phyloP scores from a whole-genome alignment of 306 rosid species.

The Sechiopsis laciniata region DNA sequence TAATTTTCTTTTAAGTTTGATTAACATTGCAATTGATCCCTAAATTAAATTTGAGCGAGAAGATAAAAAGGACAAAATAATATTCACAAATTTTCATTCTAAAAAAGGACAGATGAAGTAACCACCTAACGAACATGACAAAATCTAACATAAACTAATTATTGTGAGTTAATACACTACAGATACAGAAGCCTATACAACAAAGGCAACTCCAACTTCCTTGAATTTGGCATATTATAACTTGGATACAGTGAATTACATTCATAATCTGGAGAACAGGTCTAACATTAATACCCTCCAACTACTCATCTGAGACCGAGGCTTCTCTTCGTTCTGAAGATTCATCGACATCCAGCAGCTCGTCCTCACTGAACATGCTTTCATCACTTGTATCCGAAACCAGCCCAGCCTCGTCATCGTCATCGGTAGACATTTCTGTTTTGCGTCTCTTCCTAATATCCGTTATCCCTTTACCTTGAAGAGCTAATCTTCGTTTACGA shows the following conservation, averaged over 20 bases:
- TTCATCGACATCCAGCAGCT: slow-evolving; percentile 49
- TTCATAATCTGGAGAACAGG: background rate
- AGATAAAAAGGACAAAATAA: too few species aligned
- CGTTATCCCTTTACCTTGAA: slow-evolving; percentile 82
- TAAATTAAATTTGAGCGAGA: too few species aligned
- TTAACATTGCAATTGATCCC: too few species aligned
- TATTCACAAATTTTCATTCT: slow-evolving; percentile 10
- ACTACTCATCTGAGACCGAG: slow-evolving; percentile 69
- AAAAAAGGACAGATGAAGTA: background rate
- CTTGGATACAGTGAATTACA: background rate
- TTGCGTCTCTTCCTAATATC: slow-evolving; percentile 71
- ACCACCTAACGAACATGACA: background rate
- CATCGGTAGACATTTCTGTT: slow-evolving; percentile 46
- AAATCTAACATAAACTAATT: background rate
- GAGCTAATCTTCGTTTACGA: slow-evolving; percentile 81
- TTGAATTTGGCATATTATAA: background rate
- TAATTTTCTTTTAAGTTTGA: too few species aligned
- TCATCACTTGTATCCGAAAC: slow-evolving; percentile 76
- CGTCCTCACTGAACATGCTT: slow-evolving; percentile 72
- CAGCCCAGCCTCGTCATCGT: slow-evolving; percentile 59
- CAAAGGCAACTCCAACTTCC: background rate
- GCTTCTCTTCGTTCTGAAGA: slow-evolving; percentile 53
- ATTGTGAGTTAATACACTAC: background rate
- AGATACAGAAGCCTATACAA: background rate
- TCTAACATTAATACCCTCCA: slow-evolving; percentile 23